Evolutionary conservation across 495 filamentous ascomycete genomes (phyloP), one percentile per base, ranked within the genome.

Genomic region (Penicillium tannophilum): DNA sequence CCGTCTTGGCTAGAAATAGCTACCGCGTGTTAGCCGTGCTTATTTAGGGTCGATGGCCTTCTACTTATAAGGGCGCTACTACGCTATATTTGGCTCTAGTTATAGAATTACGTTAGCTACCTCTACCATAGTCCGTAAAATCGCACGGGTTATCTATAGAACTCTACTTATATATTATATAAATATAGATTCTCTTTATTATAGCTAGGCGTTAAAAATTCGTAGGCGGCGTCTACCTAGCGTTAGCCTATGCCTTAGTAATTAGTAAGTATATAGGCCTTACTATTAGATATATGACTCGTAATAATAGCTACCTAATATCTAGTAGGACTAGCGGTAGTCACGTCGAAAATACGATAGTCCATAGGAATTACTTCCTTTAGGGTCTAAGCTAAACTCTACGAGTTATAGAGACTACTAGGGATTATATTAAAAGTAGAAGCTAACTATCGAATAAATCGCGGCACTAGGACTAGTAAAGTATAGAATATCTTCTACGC

Each of bases 1-100:
- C 24, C 45, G n/a, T 47, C 71, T 70, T 4, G 71, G 62, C 17
- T 47, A 39, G 52, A 75, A 76, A 52, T 60, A 74, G 52, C 71
- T 70, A 3, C 50, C 3, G 14, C 8, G 17, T 46, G 39, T 52
- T 26, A 19, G 20, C 20, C 14, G 33, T 26, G 8, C n/a, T 35
- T 19, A 36, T 14, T n/a, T 39, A 8, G 30, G 28, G 20, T 19
- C 30, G 26, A 31, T 33, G 31, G 19, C 3, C 8, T 28, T 10
- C 6, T 26, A n/a, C 58, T 63, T 59, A 70, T 57, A 55, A 56
- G 7, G 56, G 64, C 16, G 67, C 64, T 14, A 64, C 67, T 10
- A 65, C 58, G 43, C 64, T 61, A 26, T 53, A 69, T 26, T 41
- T 9, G 9, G 56, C 61, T 19, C 62, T 63, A 3, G 35, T 39